Evolutionary conservation across 1,284 basidiomycete species (phyloP), one percentile per base, ranked within the genome.

Genomic region (Pseudozyma hubeiensis): DNA sequence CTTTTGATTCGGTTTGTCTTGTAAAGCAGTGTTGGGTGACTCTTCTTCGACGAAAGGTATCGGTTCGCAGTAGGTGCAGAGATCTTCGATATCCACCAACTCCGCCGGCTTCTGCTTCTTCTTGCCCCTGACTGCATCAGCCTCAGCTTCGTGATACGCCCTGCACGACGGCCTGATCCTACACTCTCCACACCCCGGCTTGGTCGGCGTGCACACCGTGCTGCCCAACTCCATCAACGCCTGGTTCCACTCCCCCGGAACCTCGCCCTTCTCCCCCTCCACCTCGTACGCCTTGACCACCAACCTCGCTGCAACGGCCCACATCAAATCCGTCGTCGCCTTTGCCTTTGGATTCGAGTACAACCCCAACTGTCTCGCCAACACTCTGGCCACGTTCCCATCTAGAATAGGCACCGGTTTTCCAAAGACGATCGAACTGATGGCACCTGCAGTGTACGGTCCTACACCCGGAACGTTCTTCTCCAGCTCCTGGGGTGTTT

Each of bases 391-490:
- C 13, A 83, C 78, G 30, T 84, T 84, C 6, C 82, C 82, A 40
- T 84, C 82, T 13, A 84, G 55, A 16, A 83, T 79, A 10, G 81
- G 79, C 6, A 70, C 81, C 0, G 80, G 60, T 16, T 74, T 59
- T 3, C 82, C 82, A 43, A 79, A 84, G 5, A 82, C 81, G 44
- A 84, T 84, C 13, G 72, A 75, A 16, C 72, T 78, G 13, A 84
- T 81, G 5, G 82, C 82, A 17, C 82, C 88, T 10, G 88, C 88
- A 0, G 93, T 97, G 84, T 97, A 97, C 40, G 93, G 87, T 37
- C 94, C 94, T 39, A 97, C 91, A 2, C 95, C 94, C 33, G 93
- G 92, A 45, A 97, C 91, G 62, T 91, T 88, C 54, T 90, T 89
- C 85, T 96, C 90, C 87, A 99, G 89, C 16, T 90, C 90, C 70